Evolutionary conservation across 495 filamentous ascomycete genomes (phyloP), one percentile per base, ranked within the genome.

Genomic region (Aspergillus bridgeri): DNA sequence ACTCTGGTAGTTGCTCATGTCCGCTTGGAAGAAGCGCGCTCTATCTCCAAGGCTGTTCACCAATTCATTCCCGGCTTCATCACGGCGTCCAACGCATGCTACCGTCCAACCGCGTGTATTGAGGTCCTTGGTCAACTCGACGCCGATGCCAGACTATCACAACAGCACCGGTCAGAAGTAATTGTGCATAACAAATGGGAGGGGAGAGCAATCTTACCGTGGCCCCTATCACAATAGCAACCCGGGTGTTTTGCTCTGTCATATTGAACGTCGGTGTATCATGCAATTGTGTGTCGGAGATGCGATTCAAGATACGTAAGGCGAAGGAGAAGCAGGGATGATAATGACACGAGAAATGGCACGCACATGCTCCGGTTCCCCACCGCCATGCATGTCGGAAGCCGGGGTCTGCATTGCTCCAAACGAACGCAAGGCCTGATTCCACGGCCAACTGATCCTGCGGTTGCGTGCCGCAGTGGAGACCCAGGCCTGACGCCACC

Each of bases 141-240:
- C 23, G 27, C 68, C 68, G 11, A 71, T 66, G 45, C 68, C 68
- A n/a, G 68, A 71, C 68, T 71, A 50, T 3, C n/a, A 43, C 8
- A 22, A 17, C 3, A 43, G 5, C 3, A 5, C 6, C 6, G 49
- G 17, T 42, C 45, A 47, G 49, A 0, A 13, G n/a, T 22, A 42
- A 38, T 27, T 22, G 1, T 7, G 19, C 48, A 0, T 6, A 42
- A 9, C 22, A n/a, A 1, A 5, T 5, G 9, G 48, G 21, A 8
- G 29, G 27, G 20, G 43, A 7, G 18, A 42, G 13, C 21, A 21
- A 29, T 27, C 53, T 54, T 54, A 54, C 53, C 21, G 53, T 54
- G 3, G 19, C 53, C 17, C 53, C 53, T 47, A 43, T 54, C 43
- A 54, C 53, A 33, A 54, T 54, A 3, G 42, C 53, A 19, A 54